Base-by-base conservation (phyloP, 1,139 yeast genomes). In the Geotrichum siamense region DNA sequence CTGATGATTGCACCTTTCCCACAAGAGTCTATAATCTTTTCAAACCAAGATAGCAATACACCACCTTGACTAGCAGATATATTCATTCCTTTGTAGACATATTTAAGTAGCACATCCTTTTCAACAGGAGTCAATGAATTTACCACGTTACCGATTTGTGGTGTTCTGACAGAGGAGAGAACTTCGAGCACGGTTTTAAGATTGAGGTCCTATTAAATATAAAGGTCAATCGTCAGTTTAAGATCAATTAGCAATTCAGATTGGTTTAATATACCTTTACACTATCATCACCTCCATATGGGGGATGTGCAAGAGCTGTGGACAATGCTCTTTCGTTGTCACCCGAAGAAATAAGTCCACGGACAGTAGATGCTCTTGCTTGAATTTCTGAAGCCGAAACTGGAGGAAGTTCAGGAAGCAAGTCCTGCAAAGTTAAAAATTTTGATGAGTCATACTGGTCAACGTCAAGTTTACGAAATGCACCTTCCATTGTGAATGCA, bases 1-100 rank as follows among this genome's bases (percentile, higher is more conserved):
- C 96, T 78, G 41, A 84, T 83, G 55, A 91, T 82, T 34, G 95
- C 84, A 9, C 95, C 96, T 60, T 83, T 79, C 15, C 97, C 97
- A 12, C 89, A 77, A 35, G 76, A 67, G 51, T 82, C 94, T 32
- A 85, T 80, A 21, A 93, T 76, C 65, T 86, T 87, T 56, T 91
- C 97, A 60, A 82, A 86, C 98, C 98, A 93, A 31, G 79, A 75
- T 58, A 93, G 75, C 56, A 93, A 65, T 44, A 81, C 71, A 38
- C 95, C 95, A 17, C 96, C 95, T 55, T 82, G 87, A 55, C 83
- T 84, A 53, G 87, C 86, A 3, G 93, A 86, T 47, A 64, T 64
- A 32, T 79, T 70, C 94, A 93, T 86, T 37, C 86, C 87, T 58
- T 81, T 82, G 66, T 89, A 93, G 49, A 91, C 69, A 62, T 84